These are phyloP conservation scores for Glarea lozoyensis DNA, from an alignment of 495 filamentous ascomycete species.

Conservation along the genomic window DNA sequence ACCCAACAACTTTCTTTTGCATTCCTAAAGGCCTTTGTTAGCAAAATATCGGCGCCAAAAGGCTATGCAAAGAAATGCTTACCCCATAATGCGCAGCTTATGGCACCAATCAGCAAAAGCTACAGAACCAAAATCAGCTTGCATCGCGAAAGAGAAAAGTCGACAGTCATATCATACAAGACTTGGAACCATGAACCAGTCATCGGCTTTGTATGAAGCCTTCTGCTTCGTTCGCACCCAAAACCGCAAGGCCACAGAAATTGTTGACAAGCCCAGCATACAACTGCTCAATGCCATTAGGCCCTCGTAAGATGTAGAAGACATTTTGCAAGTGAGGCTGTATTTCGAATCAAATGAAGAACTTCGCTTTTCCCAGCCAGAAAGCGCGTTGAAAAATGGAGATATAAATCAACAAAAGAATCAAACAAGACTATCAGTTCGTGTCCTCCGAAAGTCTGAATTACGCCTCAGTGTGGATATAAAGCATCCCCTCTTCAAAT, in stretches of 20 bases:
- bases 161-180: conserved; percentile 11
- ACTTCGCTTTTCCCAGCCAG: too few species aligned
- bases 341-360: too few species aligned
- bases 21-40: not conserved
- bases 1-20: conserved; percentile 10
- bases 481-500: too few species aligned
- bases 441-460: too few species aligned
- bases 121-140: not conserved
- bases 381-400: too few species aligned
- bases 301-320: not conserved
- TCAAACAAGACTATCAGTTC: too few species aligned
- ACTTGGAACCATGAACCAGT: conserved; percentile 28
- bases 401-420: too few species aligned
- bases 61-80: not conserved
- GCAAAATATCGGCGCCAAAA: not conserved
- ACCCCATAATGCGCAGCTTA: not conserved
- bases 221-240: conserved; percentile 20
- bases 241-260: conserved; percentile 15
- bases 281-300: not conserved
- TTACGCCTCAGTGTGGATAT: too few species aligned
- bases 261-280: not conserved
- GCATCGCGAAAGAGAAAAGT: not conserved
- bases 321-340: too few species aligned
- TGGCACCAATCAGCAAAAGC: not conserved
- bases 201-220: conserved; percentile 22